Conservation (phyloP, 2,329 filamentous ascomycete genomes). For the Colletotrichum zoysiae region DNA sequence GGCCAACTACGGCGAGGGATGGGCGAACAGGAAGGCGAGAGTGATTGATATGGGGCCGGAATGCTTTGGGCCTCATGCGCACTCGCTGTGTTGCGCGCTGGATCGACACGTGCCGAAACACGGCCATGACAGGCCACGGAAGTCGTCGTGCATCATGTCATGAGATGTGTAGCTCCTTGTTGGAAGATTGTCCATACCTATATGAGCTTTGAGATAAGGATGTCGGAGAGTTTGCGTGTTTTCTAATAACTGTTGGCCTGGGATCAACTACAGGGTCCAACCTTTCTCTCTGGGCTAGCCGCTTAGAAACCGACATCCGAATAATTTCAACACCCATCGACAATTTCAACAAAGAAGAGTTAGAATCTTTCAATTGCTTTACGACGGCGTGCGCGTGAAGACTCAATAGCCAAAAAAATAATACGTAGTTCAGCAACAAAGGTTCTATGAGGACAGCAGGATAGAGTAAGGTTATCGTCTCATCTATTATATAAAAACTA, state of each 20-base stretch:
- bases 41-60: conserved; percentile 40
- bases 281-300: conserved; percentile 11
- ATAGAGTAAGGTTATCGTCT: too few relatives aligned
- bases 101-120: conserved; percentile 34
- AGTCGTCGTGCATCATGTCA: conserved; percentile 30
- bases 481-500: too few relatives aligned
- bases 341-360: not conserved
- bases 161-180: not conserved
- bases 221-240: not conserved
- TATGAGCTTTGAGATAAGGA: not conserved
- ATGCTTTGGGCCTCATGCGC: conserved; percentile 39
- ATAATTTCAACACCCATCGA: conserved; percentile 1
- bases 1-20: conserved; percentile 49
- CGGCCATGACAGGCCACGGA: not conserved
- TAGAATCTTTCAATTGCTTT: not conserved
- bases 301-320: not conserved
- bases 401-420: too few relatives aligned
- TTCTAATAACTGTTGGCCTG: not conserved
- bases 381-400: not conserved
- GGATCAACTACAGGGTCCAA: conserved; percentile 5
- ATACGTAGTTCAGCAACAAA: too few relatives aligned
- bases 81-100: conserved; percentile 41
- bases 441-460: too few relatives aligned
- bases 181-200: not conserved
- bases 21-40: conserved; percentile 43